A percentile compares a stretch with the other conserved stretches of the same genome.
phyloP scores from a whole-genome alignment of 768 basidiomycete genomes.

The Boletus huronensis region DNA sequence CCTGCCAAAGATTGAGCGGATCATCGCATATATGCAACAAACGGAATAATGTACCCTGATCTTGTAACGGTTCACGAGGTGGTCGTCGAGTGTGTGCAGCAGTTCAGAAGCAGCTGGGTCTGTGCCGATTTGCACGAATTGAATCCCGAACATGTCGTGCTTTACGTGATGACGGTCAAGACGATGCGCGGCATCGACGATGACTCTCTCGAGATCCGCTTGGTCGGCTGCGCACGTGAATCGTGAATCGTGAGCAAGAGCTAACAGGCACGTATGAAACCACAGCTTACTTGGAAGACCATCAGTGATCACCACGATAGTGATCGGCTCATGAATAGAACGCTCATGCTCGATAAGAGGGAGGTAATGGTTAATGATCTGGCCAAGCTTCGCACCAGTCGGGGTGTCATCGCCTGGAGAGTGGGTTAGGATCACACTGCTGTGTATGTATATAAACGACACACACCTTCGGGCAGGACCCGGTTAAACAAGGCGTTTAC shows the following conservation, averaged over 20 bases:
- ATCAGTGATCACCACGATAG: conserved; percentile 37
- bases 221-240: conserved; percentile 25
- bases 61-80: conserved; percentile 30
- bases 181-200: conserved; percentile 37
- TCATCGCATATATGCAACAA: background rate
- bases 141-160: conserved; percentile 41
- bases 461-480: conserved; percentile 22
- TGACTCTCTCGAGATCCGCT: conserved; percentile 23
- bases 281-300: conserved; percentile 37
- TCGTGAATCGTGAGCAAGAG: background rate
- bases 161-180: conserved; percentile 36
- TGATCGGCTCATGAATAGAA: conserved; percentile 35
- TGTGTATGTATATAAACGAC: background rate
- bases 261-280: background rate
- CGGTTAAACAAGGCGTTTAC: conserved; percentile 27
- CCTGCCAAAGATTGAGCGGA: conserved; percentile 25
- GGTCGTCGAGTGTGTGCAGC: conserved; percentile 39
- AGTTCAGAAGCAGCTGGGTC: conserved; percentile 37
- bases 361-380: conserved; percentile 37
- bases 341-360: conserved; percentile 28
- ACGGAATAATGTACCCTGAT: conserved; percentile 24
- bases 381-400: conserved; percentile 35
- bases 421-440: background rate
- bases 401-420: conserved; percentile 34
- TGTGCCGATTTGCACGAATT: conserved; percentile 46